Percentiles rank a stretch among this genome's conserved stretches.
phyloP scores from a whole-genome alignment of 139 green algal genomes.

The Volvox africanus region DNA sequence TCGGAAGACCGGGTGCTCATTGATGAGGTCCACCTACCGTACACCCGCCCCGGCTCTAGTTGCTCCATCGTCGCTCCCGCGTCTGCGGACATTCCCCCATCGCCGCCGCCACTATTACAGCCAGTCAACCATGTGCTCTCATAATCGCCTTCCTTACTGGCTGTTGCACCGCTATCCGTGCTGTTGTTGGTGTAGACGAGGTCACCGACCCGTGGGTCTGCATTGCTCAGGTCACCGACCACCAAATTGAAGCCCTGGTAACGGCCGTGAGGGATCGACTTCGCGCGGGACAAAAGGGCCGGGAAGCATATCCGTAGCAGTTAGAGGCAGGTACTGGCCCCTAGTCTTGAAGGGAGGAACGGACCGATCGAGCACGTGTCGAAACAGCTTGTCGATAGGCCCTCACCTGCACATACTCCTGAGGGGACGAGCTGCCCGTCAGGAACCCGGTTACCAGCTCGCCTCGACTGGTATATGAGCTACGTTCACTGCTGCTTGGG shows the following conservation, averaged over 20 bases:
- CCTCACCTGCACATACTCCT: constrained; percentile 47
- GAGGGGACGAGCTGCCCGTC: constrained; percentile 12
- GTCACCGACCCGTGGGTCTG: neutral
- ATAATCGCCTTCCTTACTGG: neutral
- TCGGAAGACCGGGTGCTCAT: constrained; percentile 55
- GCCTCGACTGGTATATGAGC: constrained; percentile 56
- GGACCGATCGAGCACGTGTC: neutral
- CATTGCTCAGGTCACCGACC: constrained; percentile 62
- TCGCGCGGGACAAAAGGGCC: neutral
- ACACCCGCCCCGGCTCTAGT: constrained; percentile 37
- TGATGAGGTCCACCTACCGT: constrained; percentile 70
- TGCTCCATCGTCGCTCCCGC: neutral
- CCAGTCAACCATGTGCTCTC: neutral
- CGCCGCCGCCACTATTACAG: neutral
- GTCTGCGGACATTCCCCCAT: no score
- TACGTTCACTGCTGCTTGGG: constrained; percentile 18
- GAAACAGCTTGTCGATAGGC: neutral
- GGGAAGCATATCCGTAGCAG: no score
- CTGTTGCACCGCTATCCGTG: neutral
- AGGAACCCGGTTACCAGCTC: constrained; percentile 70
- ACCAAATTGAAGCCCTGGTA: constrained; percentile 78
- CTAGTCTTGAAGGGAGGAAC: no score
- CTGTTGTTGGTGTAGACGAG: constrained; percentile 69
- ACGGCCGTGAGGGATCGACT: constrained; percentile 38
- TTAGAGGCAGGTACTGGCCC: no score